Base-by-base conservation (phyloP, 2,329 filamentous ascomycete genomes). In the Mariannaea sp. region DNA sequence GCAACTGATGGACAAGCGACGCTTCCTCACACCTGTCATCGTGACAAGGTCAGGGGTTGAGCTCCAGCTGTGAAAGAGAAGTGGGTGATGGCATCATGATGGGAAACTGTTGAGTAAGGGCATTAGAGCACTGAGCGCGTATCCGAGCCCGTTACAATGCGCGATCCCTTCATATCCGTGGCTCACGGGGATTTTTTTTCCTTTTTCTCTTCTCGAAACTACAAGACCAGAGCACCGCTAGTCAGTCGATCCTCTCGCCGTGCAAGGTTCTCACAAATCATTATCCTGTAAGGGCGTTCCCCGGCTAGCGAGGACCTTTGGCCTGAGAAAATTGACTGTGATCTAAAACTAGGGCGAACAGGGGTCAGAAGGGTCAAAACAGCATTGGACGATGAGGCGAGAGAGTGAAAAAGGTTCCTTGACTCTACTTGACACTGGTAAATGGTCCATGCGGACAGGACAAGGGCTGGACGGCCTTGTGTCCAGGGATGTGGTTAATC, bases 401-500 rank as follows among this genome's bases (percentile, higher is more conserved):
- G 35, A 35, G 36, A 36, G 46, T 19, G 24, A 41, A 41, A 42
- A 20, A 35, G 30, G 30, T 42, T 38, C 46, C 24, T 24, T 27
- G 14, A 16, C 14, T 20, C 13, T 33, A 5, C 13, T 26, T 24
- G 35, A 41, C 36, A 29, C 16, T 48, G 32, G 29, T 44, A 33
- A 49, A 41, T 45, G 38, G 53, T 26, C 35, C 16, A 38, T 38
- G 35, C 38, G 46, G 46, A 47, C 44, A 43, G n/a, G 47, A 17
- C 43, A 35, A 47, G 33, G 47, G 27, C 41, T n/a, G n/a, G n/a
- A n/a, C 24, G 30, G 46, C 41, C 47, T 55, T 16, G 26, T 27
- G 36, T 14, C 53, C 55, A 62, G 40, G 55, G 55, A 55, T 55
- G 41, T 44, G 43, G 52, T 44, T 56, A 57, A 56, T 63, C 60